Conservation (phyloP, 2,329 filamentous ascomycete species). For the Teratosphaeria zuluensis region DNA sequence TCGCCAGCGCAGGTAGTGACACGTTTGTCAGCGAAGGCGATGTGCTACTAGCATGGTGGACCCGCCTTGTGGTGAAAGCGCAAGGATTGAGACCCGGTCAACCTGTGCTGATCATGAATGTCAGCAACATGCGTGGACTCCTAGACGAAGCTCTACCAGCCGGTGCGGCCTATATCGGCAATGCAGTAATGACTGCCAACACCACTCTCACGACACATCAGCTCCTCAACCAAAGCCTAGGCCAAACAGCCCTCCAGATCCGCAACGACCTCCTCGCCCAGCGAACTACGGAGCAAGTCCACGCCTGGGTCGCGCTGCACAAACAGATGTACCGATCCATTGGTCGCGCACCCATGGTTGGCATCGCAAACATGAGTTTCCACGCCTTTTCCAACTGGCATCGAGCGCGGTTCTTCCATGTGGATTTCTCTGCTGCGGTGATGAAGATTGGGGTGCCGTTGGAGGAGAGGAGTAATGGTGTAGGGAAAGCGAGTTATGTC, state of each 20-base stretch:
- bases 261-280: slow-evolving; percentile 5
- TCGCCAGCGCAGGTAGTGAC: slow-evolving; percentile 2
- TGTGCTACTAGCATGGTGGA: slow-evolving; percentile 16
- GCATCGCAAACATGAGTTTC: background rate
- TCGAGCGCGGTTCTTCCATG: slow-evolving; percentile 5
- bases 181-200: background rate
- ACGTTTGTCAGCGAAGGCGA: slow-evolving; percentile 19
- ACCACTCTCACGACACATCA: background rate
- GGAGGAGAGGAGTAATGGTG: slow-evolving; percentile 1
- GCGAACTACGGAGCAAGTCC: slow-evolving; percentile 5
- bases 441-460: background rate
- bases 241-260: background rate
- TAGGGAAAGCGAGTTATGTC: slow-evolving; percentile 7
- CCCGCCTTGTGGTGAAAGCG: slow-evolving; percentile 5
- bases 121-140: slow-evolving; percentile 18
- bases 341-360: background rate
- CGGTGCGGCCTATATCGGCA: background rate
- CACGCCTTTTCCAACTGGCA: slow-evolving; percentile 9
- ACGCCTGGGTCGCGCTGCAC: slow-evolving; percentile 5
- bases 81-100: slow-evolving; percentile 5
- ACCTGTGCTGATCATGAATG: slow-evolving; percentile 17
- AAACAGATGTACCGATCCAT: background rate
- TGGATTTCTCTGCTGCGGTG: slow-evolving; percentile 11
- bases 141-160: slow-evolving; percentile 3
- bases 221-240: background rate